These are phyloP conservation scores for Rosa chinensis DNA, from an alignment of 306 rosid species.

Conservation along the genomic window DNA sequence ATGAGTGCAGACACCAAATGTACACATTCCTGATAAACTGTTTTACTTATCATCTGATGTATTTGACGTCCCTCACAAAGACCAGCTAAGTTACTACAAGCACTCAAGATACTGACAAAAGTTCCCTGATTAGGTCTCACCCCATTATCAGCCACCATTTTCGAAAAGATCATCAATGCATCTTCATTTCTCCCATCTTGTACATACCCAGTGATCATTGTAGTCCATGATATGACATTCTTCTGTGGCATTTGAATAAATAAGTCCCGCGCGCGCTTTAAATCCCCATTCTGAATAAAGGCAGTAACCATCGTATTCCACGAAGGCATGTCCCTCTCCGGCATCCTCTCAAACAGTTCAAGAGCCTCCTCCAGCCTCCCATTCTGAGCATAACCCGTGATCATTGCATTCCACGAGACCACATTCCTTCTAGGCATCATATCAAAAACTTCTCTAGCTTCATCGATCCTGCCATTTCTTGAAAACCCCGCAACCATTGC, in stretches of 20 bases:
- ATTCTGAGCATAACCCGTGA: constrained; percentile 44
- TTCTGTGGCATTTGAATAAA: constrained; percentile 41
- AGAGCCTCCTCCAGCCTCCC: constrained; percentile 40
- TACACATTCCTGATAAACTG: constrained; percentile 28
- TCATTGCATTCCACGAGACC: constrained; percentile 54
- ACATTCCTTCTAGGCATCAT: constrained; percentile 41
- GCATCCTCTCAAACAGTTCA: constrained; percentile 48
- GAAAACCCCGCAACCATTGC: constrained; percentile 41
- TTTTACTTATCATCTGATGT: constrained; percentile 52
- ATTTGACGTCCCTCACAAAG: constrained; percentile 48
- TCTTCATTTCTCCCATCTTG: constrained; percentile 50
- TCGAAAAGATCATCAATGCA: constrained; percentile 41
- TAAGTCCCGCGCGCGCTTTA: constrained; percentile 33
- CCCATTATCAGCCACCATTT: constrained; percentile 32
- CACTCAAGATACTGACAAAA: constrained; percentile 48
- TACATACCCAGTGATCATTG: constrained; percentile 45
- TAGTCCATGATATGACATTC: constrained; percentile 50
- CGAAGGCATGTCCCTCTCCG: constrained; percentile 46
- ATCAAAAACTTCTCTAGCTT: constrained; percentile 43
- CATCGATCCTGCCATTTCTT: constrained; percentile 45
- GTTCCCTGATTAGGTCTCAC: constrained; percentile 49
- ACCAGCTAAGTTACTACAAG: constrained; percentile 50
- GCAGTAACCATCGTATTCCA: constrained; percentile 53
- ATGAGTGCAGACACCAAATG: constrained; percentile 45
- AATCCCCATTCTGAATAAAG: constrained; percentile 41